phyloP scores from a whole-genome alignment of 441 rosid genomes.

The Mallotus repandus region DNA sequence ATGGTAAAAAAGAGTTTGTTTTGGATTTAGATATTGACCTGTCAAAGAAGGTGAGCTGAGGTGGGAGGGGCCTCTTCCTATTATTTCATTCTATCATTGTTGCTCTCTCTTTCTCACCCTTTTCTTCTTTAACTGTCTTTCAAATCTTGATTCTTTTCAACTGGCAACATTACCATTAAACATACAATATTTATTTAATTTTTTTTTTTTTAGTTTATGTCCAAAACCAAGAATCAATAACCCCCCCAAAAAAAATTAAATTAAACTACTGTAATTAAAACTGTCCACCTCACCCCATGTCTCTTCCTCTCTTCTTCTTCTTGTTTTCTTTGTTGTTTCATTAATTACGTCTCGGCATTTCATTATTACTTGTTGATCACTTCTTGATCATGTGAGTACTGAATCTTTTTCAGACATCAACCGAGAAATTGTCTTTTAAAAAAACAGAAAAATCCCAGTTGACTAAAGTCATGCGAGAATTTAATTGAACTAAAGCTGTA shows the following conservation, averaged over 20 bases:
- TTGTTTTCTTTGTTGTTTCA: no score
- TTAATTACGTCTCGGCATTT: no score
- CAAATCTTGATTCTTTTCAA: neutral
- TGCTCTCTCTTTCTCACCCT: no score
- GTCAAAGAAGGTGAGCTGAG: neutral
- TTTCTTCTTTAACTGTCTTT: conserved; percentile 15
- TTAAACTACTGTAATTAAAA: no score
- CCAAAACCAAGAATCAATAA: no score
- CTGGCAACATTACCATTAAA: neutral
- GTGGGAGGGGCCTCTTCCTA: neutral
- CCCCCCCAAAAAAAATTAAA: no score
- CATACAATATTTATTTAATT: neutral
- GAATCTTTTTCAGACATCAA: neutral
- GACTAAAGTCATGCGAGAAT: conserved; percentile 1
- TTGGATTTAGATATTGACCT: neutral
- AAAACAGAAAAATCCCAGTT: neutral
- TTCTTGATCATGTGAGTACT: neutral
- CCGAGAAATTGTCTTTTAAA: neutral
- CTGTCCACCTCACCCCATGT: no score
- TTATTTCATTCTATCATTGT: neutral
- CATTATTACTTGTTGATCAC: no score
- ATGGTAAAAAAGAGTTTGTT: neutral
- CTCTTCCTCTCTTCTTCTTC: no score
- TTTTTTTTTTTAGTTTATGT: no score
- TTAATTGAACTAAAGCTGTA: no score